Evolutionary conservation across 768 basidiomycete genomes (phyloP), one percentile per base, ranked within the genome.

Genomic region (Clitopilus passeckerianus): DNA sequence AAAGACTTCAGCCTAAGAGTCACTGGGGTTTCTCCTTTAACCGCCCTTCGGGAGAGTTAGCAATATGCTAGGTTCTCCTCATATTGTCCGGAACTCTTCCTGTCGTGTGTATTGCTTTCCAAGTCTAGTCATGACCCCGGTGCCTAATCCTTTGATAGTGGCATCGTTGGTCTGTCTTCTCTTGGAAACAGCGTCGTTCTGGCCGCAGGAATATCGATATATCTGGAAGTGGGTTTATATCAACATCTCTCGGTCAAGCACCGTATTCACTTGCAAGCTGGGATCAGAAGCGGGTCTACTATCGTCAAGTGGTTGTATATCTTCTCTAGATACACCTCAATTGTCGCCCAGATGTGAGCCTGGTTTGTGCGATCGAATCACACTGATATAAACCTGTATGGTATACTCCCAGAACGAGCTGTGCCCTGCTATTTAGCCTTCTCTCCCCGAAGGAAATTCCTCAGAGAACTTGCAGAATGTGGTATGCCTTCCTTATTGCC

Each of bases 191-290:
- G 6, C 57, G n/a, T 46, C 59, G 22, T 53, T 33, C 41, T 60
- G 33, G 15, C 35, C 54, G 18, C 57, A 59, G 24, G 64, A 65
- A 34, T 55, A 59, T 8, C 30, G 52, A n/a, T 53, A 57, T 34
- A 60, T 62, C 24, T 62, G 61, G 59, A 62, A 56, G 64, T 65
- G 41, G n/a, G 59, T 53, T 30, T 53, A 10, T n/a, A n/a, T n/a
- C 16, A 23, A 6, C 22, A 24, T 16, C 33, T 23, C 53, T 7
- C 6, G 33, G 53, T 53, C 12, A 5, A 15, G 37, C 37, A 9
- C 53, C 6, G 16, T 14, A 10, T 6, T 53, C 22, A 41, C 37
- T 12, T 22, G 5, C 2, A 7, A 12, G 5, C n/a, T n/a, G n/a
- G n/a, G n/a, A n/a, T n/a, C 20, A 54, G 46, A 35, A 16, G 53